A percentile compares a stretch with the other conserved stretches of the same genome.
These are phyloP conservation scores for Poronia punctata DNA, from an alignment of 495 filamentous ascomycete genomes.

Conservation along the genomic window DNA sequence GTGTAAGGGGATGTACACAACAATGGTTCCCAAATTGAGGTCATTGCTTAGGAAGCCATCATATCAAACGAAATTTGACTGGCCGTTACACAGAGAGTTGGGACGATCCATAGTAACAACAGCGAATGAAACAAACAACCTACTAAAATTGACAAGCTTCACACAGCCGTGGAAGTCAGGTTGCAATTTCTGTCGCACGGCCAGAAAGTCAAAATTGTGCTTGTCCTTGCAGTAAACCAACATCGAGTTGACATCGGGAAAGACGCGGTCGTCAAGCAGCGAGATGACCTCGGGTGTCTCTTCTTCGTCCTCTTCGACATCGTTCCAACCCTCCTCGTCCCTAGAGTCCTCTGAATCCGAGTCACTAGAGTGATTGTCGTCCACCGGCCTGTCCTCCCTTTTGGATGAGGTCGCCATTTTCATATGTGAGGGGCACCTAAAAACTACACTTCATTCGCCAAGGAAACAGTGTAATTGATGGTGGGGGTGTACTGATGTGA, in stretches of 20 bases:
- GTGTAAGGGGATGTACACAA: too few species aligned
- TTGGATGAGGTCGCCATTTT: constrained; percentile 14
- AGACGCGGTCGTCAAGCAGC: constrained; percentile 63
- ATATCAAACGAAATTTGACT: too few species aligned
- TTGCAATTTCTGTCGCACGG: constrained; percentile 52
- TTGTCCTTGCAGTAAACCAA: constrained; percentile 64
- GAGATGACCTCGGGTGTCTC: constrained; percentile 55
- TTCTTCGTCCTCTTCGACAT: constrained; percentile 61
- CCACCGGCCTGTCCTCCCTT: neutral
- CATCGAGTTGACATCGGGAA: constrained; percentile 58
- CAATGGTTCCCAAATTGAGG: too few species aligned
- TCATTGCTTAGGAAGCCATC: too few species aligned
- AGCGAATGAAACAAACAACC: too few species aligned
- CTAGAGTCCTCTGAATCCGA: constrained; percentile 20
- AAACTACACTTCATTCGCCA: constrained; percentile 16
- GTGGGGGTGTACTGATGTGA: neutral
- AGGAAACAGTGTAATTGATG: constrained; percentile 5
- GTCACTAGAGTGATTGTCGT: constrained; percentile 12
- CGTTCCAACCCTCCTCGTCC: constrained; percentile 72
- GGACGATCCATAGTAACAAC: too few species aligned
- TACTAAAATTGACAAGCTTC: constrained; percentile 76
- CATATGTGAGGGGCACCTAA: neutral
- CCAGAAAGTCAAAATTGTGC: constrained; percentile 67
- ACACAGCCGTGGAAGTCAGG: constrained; percentile 79
- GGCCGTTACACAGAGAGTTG: too few species aligned